Evolutionary conservation across 108 stramenopile genomes (phyloP), one percentile per base, ranked within the genome.

Genomic region (Skeletonema tropicum): DNA sequence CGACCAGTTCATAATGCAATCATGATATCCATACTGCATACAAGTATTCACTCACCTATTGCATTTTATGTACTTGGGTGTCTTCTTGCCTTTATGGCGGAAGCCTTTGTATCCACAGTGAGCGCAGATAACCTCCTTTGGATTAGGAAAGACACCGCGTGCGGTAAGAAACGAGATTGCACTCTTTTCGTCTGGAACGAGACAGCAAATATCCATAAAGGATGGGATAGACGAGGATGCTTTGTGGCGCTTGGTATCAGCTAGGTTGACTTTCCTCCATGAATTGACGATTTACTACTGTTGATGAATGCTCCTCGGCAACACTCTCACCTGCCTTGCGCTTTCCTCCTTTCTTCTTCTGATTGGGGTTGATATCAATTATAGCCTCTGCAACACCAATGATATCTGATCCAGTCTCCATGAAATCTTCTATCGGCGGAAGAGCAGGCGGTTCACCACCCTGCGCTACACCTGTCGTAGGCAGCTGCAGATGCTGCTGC

Each of bases 31-130:
- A 29, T 2, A 29, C 26, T 29, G 26, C 26, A 29, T 29, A 2
- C 26, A 29, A 29, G 2, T 29, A 29, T 29, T 29, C 2, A 29
- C 26, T 29, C 52, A 68, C 5, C 52, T 31, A 17, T 68, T 68
- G 52, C 67, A 68, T 52, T 68, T 68, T 15, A 68, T 33, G n/a
- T 48, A 68, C 52, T 68, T 68, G 48, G 49, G 49, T 12, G 26
- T 55, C 4, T 68, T 68, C 32, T 52, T 68, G n/a, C 33, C 26
- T 31, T 68, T 68, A 5, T n/a, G 30, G 19, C 67, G 67, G 12
- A 52, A 68, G 29, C 67, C 67, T 33, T 35, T 68, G 67, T 68
- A 68, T 52, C 35, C 32, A 36, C 67, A 68, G 52, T 52, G 52
- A 32, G 30, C 25, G n/a, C 67, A 68, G 48, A 68, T 36, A 19